Evolutionary conservation across 139 green algal genomes (phyloP).

Genomic region (Micractinium sp.): DNA sequence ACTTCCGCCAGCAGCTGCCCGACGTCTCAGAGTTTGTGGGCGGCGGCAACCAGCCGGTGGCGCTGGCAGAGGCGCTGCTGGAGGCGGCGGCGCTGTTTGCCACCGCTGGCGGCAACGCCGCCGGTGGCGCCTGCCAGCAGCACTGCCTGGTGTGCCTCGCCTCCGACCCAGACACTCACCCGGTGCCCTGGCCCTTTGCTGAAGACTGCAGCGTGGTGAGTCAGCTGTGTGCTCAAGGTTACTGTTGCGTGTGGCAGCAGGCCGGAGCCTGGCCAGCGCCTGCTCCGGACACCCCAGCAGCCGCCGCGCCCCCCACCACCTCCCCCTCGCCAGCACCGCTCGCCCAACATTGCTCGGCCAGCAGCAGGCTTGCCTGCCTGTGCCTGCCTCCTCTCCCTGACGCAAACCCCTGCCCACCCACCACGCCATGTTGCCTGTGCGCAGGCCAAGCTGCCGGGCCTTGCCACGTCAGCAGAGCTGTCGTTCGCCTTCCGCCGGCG

Average conservation of each 20-base stretch:
- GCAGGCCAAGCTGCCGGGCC: slow-evolving; percentile 3
- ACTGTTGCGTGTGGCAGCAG: neutral
- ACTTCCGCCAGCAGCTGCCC: neutral
- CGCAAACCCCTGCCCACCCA: neutral
- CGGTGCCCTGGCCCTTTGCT: slow-evolving; percentile 5
- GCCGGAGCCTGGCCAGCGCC: neutral
- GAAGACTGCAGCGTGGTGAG: slow-evolving; percentile 25
- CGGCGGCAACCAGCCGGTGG: slow-evolving; percentile 18
- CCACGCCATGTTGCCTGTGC: neutral
- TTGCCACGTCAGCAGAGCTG: slow-evolving; percentile 14
- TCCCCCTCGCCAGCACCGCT: no score
- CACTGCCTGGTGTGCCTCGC: slow-evolving; percentile 22
- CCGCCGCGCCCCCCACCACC: no score
- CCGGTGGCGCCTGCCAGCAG: slow-evolving; percentile 6
- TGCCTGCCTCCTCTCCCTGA: neutral
- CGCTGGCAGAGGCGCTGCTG: slow-evolving; percentile 11
- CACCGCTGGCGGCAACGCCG: neutral
- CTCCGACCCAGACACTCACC: neutral
- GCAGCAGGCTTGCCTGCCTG: neutral
- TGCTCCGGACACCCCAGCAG: no score
- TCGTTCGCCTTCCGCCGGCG: neutral
- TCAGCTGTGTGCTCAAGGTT: neutral
- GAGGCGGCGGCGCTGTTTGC: slow-evolving; percentile 24
- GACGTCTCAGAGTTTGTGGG: neutral
- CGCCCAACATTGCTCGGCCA: no score